Base-by-base conservation (phyloP, 2,329 filamentous ascomycete genomes). In the Aspergillus calidoustus region DNA sequence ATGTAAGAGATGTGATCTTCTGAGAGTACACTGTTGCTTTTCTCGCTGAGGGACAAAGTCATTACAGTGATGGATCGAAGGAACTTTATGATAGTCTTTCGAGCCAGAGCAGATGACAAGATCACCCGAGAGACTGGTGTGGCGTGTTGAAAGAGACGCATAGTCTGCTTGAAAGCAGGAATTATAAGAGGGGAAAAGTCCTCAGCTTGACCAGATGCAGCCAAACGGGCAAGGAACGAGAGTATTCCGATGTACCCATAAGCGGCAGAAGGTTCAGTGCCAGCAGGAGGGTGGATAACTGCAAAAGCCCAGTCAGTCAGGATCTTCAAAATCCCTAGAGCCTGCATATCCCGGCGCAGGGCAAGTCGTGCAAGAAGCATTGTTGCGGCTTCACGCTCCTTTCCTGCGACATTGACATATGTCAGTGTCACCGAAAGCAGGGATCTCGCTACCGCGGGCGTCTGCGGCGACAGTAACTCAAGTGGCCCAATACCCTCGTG, bases 311-410 rank as follows among this genome's bases (percentile, higher is more conserved):
- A 96, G 34, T 84, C 74, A 2, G 92, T 84, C 9, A 97, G 80
- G 2, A 84, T 82, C 50, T 87, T 78, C 38, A 95, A 81, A 3
- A 98, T 80, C 0, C 89, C 88, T 9, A 93, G 79, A 54, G 86
- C 81, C 76, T 94, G 91, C 92, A 98, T 97, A 74, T 99, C 95
- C 51, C 87, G 87, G 17, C 95, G 87, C 74, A 93, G 87, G n/a
- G 89, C 87, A 50, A 97, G 82, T 50, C 93, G 86, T 19, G 96
- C 91, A 7, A 99, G 82, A 25, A 98, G 82, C 2, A 87, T 83
- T 62, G 90, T 92, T n/a, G 95, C 93, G 9, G 93, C 92, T 76
- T 95, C 92, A 60, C 91, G 87, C 73, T 97, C 94, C 70, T 96
- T 97, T 0, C 93, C 92, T 0, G 94, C 85, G 0, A 86, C 87